These are phyloP conservation scores for Ophiostoma populinum DNA, from an alignment of 2,329 filamentous ascomycete genomes.

Conservation along the genomic window DNA sequence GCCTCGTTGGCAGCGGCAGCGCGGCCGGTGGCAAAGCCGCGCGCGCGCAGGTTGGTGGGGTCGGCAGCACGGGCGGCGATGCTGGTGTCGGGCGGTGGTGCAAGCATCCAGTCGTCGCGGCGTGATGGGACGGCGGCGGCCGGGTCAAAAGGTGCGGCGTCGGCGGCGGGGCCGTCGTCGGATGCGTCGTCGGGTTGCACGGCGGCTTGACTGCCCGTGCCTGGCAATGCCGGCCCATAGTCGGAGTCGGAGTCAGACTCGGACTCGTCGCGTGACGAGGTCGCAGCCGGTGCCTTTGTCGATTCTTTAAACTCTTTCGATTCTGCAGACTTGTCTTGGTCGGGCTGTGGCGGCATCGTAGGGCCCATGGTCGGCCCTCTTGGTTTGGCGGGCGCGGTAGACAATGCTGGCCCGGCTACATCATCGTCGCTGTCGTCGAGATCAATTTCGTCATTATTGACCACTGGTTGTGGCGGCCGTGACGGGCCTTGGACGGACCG, in stretches of 20 bases:
- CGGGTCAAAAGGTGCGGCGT: conserved; percentile 17
- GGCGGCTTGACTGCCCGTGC: neutral
- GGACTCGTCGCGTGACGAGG: conserved; percentile 18
- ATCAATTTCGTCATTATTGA: conserved; percentile 24
- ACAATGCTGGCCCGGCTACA: neutral
- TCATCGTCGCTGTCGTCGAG: conserved; percentile 20
- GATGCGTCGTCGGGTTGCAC: conserved; percentile 13
- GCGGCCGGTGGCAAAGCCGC: conserved; percentile 60
- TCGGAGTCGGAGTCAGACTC: conserved; percentile 30
- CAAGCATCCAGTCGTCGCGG: conserved; percentile 76
- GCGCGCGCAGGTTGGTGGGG: conserved; percentile 64
- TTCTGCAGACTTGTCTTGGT: too few species aligned
- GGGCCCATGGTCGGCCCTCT: conserved; percentile 10
- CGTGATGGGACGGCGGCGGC: conserved; percentile 33
- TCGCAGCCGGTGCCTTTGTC: conserved; percentile 8
- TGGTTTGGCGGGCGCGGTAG: neutral
- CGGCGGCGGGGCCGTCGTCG: conserved; percentile 17
- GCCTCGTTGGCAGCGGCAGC: conserved; percentile 18
- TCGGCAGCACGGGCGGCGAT: conserved; percentile 46
- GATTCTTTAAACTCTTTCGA: too few species aligned
- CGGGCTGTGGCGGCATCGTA: conserved; percentile 11
- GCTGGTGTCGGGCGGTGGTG: conserved; percentile 40
- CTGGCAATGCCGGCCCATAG: conserved; percentile 42
- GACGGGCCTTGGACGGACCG: conserved; percentile 11
- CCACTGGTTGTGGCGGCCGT: conserved; percentile 10